Evolutionary conservation across 495 filamentous ascomycete species (phyloP).

Genomic region (Annulohypoxylon bovei): DNA sequence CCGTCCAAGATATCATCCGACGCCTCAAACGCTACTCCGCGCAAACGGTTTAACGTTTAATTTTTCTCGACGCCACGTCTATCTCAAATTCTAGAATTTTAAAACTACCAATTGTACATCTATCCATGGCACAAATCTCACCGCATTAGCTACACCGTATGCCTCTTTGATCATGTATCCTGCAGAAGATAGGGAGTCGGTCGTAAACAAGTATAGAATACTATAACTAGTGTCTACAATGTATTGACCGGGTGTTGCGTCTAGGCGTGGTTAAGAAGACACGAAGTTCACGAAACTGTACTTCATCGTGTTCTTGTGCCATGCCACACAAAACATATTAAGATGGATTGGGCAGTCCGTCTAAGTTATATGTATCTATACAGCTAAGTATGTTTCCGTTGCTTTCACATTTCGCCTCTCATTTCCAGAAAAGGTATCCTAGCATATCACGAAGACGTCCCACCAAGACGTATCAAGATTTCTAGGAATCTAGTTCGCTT

Average conservation of each 20-base stretch:
- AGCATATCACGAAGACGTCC: slow-evolving; percentile 25
- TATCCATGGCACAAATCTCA: not conserved
- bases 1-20: slow-evolving; percentile 9
- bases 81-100: not conserved
- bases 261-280: not conserved
- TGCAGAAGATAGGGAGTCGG: too few relatives aligned
- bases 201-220: not conserved
- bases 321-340: not conserved
- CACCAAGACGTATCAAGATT: slow-evolving; percentile 26
- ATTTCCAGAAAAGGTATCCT: slow-evolving; percentile 27
- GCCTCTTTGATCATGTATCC: not conserved
- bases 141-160: not conserved
- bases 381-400: not conserved
- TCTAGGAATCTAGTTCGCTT: not conserved
- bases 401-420: slow-evolving; percentile 25
- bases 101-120: not conserved
- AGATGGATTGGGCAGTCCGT: not conserved
- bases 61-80: not conserved
- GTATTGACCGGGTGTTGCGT: not conserved
- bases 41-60: not conserved
- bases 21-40: not conserved
- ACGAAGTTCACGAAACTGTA: not conserved
- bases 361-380: not conserved
- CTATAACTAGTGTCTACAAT: not conserved
- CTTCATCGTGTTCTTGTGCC: not conserved